These are phyloP conservation scores for Leccinum sublutescens DNA, from an alignment of 768 basidiomycete species.

Conservation along the genomic window DNA sequence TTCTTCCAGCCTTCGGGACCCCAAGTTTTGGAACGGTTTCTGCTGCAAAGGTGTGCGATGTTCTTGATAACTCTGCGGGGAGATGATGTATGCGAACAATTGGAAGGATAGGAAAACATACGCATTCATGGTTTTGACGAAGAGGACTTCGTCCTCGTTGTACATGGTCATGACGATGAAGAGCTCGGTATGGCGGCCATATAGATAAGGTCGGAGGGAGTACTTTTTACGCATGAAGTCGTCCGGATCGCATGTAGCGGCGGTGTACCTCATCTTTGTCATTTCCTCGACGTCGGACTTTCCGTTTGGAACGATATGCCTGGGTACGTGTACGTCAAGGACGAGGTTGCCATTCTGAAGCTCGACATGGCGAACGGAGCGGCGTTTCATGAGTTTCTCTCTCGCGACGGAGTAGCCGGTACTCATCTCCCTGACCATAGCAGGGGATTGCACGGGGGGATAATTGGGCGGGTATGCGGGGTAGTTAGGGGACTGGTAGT, in stretches of 20 bases:
- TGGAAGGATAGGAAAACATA: conserved; percentile 35
- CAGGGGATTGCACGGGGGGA: conserved; percentile 56
- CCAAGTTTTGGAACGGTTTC: conserved; percentile 75
- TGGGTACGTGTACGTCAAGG: conserved; percentile 78
- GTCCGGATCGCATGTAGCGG: conserved; percentile 87
- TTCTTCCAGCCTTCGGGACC: conserved; percentile 90
- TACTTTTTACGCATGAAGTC: conserved; percentile 79
- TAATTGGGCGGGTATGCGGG: conserved; percentile 46
- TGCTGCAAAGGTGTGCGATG: conserved; percentile 71
- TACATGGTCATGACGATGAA: conserved; percentile 98
- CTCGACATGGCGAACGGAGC: conserved; percentile 76
- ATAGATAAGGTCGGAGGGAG: conserved; percentile 75
- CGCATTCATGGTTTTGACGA: conserved; percentile 83
- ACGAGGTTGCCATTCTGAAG: conserved; percentile 83
- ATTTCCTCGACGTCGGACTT: conserved; percentile 67
- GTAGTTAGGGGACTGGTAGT: conserved; percentile 44
- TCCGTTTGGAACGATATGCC: conserved; percentile 70
- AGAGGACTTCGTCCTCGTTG: conserved; percentile 85
- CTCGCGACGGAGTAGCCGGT: conserved; percentile 64
- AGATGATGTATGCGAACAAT: conserved; percentile 7
- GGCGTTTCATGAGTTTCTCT: conserved; percentile 80
- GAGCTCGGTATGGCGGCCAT: conserved; percentile 81
- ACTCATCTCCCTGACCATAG: conserved; percentile 45
- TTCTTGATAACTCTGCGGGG: conserved; percentile 76
- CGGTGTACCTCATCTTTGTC: conserved; percentile 85